Conservation (phyloP, 495 filamentous ascomycete species). For the Viridothelium virens region DNA sequence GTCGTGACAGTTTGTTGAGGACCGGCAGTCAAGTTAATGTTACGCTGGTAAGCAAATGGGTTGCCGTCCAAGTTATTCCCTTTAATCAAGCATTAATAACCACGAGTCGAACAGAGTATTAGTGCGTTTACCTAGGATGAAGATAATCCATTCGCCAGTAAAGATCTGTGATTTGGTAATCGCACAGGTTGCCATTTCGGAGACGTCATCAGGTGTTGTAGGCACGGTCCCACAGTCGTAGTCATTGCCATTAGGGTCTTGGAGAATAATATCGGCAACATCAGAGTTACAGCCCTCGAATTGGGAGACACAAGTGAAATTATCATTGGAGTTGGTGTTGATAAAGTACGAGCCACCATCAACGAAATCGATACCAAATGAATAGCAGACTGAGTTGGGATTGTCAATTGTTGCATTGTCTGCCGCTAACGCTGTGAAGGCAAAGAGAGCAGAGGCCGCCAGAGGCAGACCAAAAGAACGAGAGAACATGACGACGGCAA, state of each 20-base stretch:
- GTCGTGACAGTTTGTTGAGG: constrained; percentile 15
- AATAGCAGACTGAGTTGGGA: constrained; percentile 13
- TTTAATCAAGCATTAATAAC: not conserved
- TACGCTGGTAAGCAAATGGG: constrained; percentile 19
- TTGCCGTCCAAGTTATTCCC: constrained; percentile 13
- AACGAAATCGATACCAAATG: constrained; percentile 19
- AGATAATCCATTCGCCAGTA: constrained; percentile 17
- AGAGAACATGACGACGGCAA: constrained; percentile 8
- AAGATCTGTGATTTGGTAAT: constrained; percentile 17
- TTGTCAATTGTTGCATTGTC: constrained; percentile 4
- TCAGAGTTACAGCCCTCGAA: constrained; percentile 20
- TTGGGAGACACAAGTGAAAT: constrained; percentile 19
- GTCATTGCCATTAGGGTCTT: constrained; percentile 15
- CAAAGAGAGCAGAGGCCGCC: constrained; percentile 9
- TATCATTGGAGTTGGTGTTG: constrained; percentile 13
- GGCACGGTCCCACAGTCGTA: constrained; percentile 16
- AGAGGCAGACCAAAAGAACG: constrained; percentile 2
- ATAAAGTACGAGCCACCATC: constrained; percentile 22
- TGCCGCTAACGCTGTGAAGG: not conserved
- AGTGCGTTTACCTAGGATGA: constrained; percentile 13
- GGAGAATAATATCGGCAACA: constrained; percentile 13
- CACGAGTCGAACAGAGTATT: not conserved
- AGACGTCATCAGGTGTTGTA: constrained; percentile 13
- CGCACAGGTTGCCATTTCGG: constrained; percentile 16
- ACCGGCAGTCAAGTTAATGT: constrained; percentile 13